Base-by-base conservation (phyloP, 306 rosid genomes). In the Dicorynia guianensis region DNA sequence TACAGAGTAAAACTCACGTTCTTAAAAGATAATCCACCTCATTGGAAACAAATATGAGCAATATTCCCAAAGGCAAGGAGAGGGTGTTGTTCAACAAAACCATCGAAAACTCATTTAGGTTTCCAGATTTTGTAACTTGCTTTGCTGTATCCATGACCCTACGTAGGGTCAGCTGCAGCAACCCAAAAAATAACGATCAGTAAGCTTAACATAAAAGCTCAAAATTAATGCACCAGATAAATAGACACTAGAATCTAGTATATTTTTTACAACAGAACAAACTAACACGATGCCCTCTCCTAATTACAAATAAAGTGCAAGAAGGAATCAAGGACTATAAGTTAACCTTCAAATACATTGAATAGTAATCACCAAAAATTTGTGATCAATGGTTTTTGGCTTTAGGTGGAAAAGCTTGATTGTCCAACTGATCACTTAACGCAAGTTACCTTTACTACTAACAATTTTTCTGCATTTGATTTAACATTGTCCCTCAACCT, bases 111-210 rank as follows among this genome's bases (percentile, higher is more conserved):
- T 92, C 99, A 33, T 96, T 96, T 79, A 96, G 73, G 78, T 86
- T 90, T 80, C 99, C 99, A 48, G 97, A 92, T 84, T 89, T 90
- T 42, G 98, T 89, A 58, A 81, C 72, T 56, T 82, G 97, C 83
- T 96, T 96, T 69, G 99, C 99, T 6, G 96, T 90, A 86, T 96
- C 99, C 97, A 96, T 96, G 83, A 92, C 87, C 78, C 88, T 87
- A 63, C 93, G 93, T 55, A 96, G 86, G 52, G 96, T 96, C 81
- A 96, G 85, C 99, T 96, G 91, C 83, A 86, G 48, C 47, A 65
- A 75, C 15, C 69, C 83, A 72, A 79, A 25, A 77, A 10, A 49
- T 25, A 25, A 25, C 39, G 49, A 82, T 87, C 71, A 87, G 74
- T 39, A 69, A 63, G 76, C 57, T 63, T 42, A 56, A 59, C 53